These are phyloP conservation scores for Microcera coccophila DNA, from an alignment of 2,329 filamentous ascomycete genomes.

Conservation along the genomic window DNA sequence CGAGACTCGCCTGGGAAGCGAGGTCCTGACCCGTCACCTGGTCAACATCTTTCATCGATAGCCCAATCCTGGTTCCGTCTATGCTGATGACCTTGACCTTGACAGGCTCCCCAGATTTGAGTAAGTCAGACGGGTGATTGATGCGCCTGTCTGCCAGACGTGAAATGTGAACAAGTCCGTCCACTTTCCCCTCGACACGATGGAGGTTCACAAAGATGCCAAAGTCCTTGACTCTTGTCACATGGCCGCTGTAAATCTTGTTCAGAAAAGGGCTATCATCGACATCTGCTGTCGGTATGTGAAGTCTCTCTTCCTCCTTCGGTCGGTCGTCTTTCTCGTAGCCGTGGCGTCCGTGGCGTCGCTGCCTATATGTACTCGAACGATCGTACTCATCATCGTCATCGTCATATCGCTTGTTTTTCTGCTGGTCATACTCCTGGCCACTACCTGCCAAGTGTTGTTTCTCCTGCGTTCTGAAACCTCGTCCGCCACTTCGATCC, in stretches of 20 bases:
- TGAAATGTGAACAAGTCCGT: conserved; percentile 91
- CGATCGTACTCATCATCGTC: conserved; percentile 40
- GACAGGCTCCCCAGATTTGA: conserved; percentile 75
- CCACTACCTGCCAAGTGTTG: not conserved
- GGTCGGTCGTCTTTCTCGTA: no score
- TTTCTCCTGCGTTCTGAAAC: not conserved
- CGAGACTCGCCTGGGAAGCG: conserved; percentile 70
- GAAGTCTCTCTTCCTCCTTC: conserved; percentile 64
- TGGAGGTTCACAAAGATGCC: conserved; percentile 92
- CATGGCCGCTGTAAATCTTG: conserved; percentile 86
- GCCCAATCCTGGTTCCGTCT: conserved; percentile 73
- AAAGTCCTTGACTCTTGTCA: conserved; percentile 92
- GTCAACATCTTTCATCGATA: conserved; percentile 97
- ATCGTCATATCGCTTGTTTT: conserved; percentile 37
- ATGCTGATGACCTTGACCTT: conserved; percentile 92
- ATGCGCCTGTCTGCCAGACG: conserved; percentile 81
- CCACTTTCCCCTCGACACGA: conserved; percentile 80
- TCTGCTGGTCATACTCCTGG: conserved; percentile 37
- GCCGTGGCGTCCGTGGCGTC: conserved; percentile 43
- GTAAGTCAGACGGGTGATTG: conserved; percentile 84
- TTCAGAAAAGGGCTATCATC: conserved; percentile 77
- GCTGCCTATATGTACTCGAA: conserved; percentile 32
- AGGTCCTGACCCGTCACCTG: conserved; percentile 83
- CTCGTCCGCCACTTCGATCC: conserved; percentile 59
- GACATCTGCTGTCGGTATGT: conserved; percentile 65